Evolutionary conservation across 2,329 filamentous ascomycete genomes (phyloP).

Genomic region (Stemphylium lycopersici): DNA sequence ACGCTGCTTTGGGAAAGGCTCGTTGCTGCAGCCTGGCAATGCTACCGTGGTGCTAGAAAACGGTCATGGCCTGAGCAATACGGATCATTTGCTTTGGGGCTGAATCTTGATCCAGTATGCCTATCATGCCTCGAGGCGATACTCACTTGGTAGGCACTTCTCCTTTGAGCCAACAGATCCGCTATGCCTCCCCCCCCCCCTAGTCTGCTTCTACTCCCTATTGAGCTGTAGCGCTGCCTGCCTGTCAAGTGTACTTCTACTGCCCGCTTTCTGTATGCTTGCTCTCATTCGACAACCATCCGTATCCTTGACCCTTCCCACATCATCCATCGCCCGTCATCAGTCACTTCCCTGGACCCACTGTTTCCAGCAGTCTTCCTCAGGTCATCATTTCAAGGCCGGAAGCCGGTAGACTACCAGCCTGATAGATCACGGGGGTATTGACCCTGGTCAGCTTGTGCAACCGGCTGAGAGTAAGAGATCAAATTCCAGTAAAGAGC

Average conservation of each 20-base stretch:
- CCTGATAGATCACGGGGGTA: constrained; percentile 43
- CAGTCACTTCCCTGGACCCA: constrained; percentile 16
- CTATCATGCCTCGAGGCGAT: constrained; percentile 42
- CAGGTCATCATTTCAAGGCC: constrained; percentile 27
- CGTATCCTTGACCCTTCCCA: constrained; percentile 29
- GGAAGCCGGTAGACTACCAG: constrained; percentile 33
- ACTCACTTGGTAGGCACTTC: constrained; percentile 46
- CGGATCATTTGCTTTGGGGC: constrained; percentile 52
- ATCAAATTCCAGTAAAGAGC: constrained; percentile 35
- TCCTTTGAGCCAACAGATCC: constrained; percentile 50
- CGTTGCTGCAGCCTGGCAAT: constrained; percentile 56
- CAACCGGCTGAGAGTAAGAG: constrained; percentile 35
- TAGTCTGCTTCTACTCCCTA: constrained; percentile 45
- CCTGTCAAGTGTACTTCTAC: constrained; percentile 44
- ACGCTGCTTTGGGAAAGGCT: constrained; percentile 50
- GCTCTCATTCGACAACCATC: constrained; percentile 31
- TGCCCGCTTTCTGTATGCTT: constrained; percentile 6
- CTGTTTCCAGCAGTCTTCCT: constrained; percentile 13
- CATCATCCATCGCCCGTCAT: constrained; percentile 26
- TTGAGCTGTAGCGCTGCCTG: constrained; percentile 41
- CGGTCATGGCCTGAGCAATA: constrained; percentile 55
- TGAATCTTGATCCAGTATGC: constrained; percentile 52
- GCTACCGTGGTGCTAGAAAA: constrained; percentile 53
- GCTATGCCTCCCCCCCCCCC: constrained; percentile 29
- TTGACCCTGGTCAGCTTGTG: constrained; percentile 40